Conservation (phyloP, 495 filamentous ascomycete genomes). For the Neurospora cerealis region DNA sequence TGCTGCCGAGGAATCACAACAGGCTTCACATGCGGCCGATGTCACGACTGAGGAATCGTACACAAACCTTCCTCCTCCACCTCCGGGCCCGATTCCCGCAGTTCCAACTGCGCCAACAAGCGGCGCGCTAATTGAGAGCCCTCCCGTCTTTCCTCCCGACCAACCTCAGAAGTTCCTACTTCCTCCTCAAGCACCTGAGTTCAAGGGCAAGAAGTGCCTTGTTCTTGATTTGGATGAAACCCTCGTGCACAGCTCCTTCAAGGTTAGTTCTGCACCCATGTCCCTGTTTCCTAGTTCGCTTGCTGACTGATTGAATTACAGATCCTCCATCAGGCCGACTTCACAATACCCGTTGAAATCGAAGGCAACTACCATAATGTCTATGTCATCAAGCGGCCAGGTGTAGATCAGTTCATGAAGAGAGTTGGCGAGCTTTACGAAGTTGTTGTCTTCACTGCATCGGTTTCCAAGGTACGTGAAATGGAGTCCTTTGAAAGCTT, state of each 20-base stretch:
- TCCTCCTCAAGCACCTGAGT: constrained; percentile 63
- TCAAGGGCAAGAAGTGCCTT: constrained; percentile 83
- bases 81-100: constrained; percentile 36
- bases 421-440: constrained; percentile 95
- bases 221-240: constrained; percentile 97
- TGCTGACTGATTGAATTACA: constrained; percentile 28
- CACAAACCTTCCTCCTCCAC: constrained; percentile 49
- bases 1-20: constrained; percentile 21
- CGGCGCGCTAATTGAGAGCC: constrained; percentile 15
- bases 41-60: constrained; percentile 25
- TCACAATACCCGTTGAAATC: constrained; percentile 98
- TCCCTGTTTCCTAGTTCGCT: background rate
- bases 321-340: constrained; percentile 97
- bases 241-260: constrained; percentile 98
- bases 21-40: constrained; percentile 8
- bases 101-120: constrained; percentile 17
- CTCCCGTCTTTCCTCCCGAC: constrained; percentile 23
- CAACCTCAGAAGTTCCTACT: constrained; percentile 61
- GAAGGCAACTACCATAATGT: constrained; percentile 99
- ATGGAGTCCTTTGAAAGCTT: background rate
- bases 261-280: constrained; percentile 45
- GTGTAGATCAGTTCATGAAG: constrained; percentile 98
- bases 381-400: constrained; percentile 96
- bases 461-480: constrained; percentile 81
- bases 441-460: constrained; percentile 97